phyloP scores from a whole-genome alignment of 2,329 filamentous ascomycete genomes.

The Phaeosphaeriaceae sp. region DNA sequence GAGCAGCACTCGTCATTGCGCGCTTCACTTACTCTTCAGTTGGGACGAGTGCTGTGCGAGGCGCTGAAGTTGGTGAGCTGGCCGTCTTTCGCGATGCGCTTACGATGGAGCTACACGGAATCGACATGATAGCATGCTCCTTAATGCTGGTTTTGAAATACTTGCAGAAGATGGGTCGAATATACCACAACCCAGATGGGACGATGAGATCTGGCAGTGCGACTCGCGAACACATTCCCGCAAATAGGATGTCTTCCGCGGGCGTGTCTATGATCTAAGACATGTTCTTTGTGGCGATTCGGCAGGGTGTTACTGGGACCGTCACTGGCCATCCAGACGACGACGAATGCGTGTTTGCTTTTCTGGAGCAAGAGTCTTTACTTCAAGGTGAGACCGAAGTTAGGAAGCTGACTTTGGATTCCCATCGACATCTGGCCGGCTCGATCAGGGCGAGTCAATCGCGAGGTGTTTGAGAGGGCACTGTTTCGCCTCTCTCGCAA shows the following conservation, averaged over 20 bases:
- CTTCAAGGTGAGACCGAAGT: not conserved
- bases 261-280: slow-evolving; percentile 14
- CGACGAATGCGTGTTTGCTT: not conserved
- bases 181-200: slow-evolving; percentile 24
- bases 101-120: slow-evolving; percentile 26
- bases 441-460: not conserved
- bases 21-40: slow-evolving; percentile 39
- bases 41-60: slow-evolving; percentile 33
- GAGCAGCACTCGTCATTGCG: slow-evolving; percentile 29
- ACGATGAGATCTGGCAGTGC: slow-evolving; percentile 14
- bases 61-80: slow-evolving; percentile 38
- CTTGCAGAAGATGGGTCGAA: slow-evolving; percentile 37
- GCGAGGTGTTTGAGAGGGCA: not conserved
- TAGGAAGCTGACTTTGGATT: not conserved
- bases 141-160: slow-evolving; percentile 35
- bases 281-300: not conserved
- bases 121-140: slow-evolving; percentile 37
- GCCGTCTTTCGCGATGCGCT: slow-evolving; percentile 33
- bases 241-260: slow-evolving; percentile 19
- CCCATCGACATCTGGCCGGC: not conserved
- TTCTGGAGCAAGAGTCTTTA: not conserved
- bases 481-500: not conserved
- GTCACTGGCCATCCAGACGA: not conserved
- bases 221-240: slow-evolving; percentile 12
- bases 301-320: not conserved